Evolutionary conservation across 2,329 filamentous ascomycete species (phyloP).

Genomic region (Hypomyces perniciosus): DNA sequence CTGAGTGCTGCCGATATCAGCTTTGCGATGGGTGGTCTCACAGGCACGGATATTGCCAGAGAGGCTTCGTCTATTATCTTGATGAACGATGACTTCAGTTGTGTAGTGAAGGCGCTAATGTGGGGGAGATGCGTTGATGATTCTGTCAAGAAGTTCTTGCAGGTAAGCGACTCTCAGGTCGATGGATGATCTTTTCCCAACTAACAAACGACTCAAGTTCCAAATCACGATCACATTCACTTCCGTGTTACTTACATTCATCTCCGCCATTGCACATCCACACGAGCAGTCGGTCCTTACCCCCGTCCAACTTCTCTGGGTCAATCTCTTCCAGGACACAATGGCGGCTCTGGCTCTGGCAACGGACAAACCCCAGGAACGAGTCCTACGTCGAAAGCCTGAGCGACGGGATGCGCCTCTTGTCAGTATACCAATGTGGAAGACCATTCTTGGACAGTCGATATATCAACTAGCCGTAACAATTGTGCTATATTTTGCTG

Average conservation of each 20-base stretch:
- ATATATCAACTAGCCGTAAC: slow-evolving; percentile 55
- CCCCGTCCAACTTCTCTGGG: slow-evolving; percentile 62
- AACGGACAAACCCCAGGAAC: slow-evolving; percentile 54
- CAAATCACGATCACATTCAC: slow-evolving; percentile 68
- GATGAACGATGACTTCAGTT: slow-evolving; percentile 60
- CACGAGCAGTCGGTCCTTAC: slow-evolving; percentile 55
- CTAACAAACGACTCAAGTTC: slow-evolving; percentile 31
- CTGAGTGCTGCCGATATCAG: slow-evolving; percentile 61
- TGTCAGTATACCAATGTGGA: slow-evolving; percentile 61
- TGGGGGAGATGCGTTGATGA: slow-evolving; percentile 66
- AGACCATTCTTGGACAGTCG: slow-evolving; percentile 58
- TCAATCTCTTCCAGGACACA: slow-evolving; percentile 65
- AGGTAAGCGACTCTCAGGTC: slow-evolving; percentile 13
- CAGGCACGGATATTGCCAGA: slow-evolving; percentile 62
- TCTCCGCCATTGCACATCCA: slow-evolving; percentile 53
- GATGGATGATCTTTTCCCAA: no score
- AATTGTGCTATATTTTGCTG: slow-evolving; percentile 54
- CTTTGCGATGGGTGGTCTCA: slow-evolving; percentile 59
- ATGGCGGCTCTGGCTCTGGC: slow-evolving; percentile 60
- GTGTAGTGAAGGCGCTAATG: slow-evolving; percentile 60
- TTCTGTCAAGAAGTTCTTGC: slow-evolving; percentile 61
- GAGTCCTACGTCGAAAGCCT: slow-evolving; percentile 49
- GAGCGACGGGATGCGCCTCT: slow-evolving; percentile 62
- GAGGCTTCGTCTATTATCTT: slow-evolving; percentile 64
- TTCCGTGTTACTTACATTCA: slow-evolving; percentile 58